Conservation (phyloP, 169 alveolate species). For the Plasmodium adleri region DNA sequence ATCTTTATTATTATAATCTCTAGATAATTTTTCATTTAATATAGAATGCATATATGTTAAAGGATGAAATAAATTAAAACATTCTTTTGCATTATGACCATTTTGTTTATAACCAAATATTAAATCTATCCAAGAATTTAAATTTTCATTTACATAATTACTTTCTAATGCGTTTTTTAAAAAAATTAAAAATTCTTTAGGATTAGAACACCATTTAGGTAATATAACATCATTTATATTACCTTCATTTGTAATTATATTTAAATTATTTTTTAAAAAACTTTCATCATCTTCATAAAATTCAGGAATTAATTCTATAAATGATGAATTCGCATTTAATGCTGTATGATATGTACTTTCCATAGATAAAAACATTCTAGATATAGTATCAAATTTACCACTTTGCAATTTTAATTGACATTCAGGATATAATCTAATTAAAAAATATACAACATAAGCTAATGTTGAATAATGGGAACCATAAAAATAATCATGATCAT, state of each 20-base stretch:
- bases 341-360: constrained; percentile 83
- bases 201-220: constrained; percentile 90
- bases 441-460: constrained; percentile 96
- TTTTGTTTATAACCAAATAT: constrained; percentile 95
- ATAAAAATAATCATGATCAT: constrained; percentile 90
- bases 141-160: constrained; percentile 91
- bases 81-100: constrained; percentile 79
- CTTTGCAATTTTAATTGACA: constrained; percentile 95
- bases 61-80: constrained; percentile 91
- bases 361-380: constrained; percentile 84
- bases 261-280: constrained; percentile 90
- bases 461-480: constrained; percentile 98
- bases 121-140: constrained; percentile 97
- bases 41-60: constrained; percentile 89
- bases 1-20: background rate
- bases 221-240: constrained; percentile 89
- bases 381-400: constrained; percentile 91
- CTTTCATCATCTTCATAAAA: constrained; percentile 91
- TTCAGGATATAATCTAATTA: constrained; percentile 95
- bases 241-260: constrained; percentile 84
- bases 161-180: constrained; percentile 95
- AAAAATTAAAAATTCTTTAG: constrained; percentile 83
- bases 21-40: constrained; percentile 61
- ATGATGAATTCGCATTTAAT: constrained; percentile 88
- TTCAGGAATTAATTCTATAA: constrained; percentile 95